Evolutionary conservation across 176 grass and related monocot species (phyloP), one percentile per base, ranked within the genome.

Genomic region (Eleusine indica): DNA sequence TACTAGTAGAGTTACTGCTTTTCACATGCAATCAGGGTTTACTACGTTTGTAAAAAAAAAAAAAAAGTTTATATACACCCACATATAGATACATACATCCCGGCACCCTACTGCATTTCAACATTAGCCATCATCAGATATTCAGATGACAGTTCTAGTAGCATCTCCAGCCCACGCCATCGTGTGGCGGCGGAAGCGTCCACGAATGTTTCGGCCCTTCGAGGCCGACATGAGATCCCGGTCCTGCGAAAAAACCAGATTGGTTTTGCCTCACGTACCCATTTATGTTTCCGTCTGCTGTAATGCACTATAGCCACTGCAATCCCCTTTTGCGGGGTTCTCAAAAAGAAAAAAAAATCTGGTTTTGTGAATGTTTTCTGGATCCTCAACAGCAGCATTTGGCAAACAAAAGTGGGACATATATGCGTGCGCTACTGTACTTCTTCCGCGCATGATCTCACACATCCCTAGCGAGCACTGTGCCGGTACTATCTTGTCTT

Each of bases 101-200:
- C 32, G 32, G 0, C 32, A 35, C 32, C 32, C 32, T 35, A 35
- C 32, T 35, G 32, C 32, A 35, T 35, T 13, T 49, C 47, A 49
- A 11, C 47, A 49, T 49, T 35, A 35, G 32, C 32, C 32, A 35
- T 35, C 32, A 35, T 35, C 32, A 35, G 25, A 25, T 25, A 25
- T 25, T 25, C 25, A 25, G 51, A 53, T 17, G 15, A 53, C 51
- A 53, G 51, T 53, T 53, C 51, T 17, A 3, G 48, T 51, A 51
- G 32, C 32, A 35, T 35, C 32, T 35, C 48, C 12, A 17, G 18
- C 4, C 18, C 60, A 44, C 0, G 6, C 58, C 75, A 78, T 80
- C 64, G 32, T 80, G 78, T 69, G 78, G 47, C 78, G 78, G 78
- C 65, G 17, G 78, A 32, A 15, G 67, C 67, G 19, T 81, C 79